Evolutionary conservation across 257 asterid genomes (phyloP).

Genomic region (Henckelia pumila): DNA sequence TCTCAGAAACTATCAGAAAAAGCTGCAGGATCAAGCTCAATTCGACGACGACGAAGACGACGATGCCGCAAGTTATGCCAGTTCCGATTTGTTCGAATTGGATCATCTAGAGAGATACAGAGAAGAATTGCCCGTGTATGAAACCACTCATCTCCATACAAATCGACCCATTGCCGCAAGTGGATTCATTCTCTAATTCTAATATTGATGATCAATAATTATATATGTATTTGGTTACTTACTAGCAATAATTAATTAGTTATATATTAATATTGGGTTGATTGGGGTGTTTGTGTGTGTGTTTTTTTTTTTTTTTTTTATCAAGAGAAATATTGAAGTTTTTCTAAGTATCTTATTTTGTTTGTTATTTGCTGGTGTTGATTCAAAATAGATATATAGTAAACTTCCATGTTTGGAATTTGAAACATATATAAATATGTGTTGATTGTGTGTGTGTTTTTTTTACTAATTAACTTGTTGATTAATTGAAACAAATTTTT

Average conservation of each 20-base stretch:
- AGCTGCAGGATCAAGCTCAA: conserved; percentile 27
- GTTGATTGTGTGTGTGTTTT: no score
- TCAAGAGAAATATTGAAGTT: not conserved
- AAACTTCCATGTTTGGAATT: no score
- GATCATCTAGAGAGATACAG: conserved; percentile 76
- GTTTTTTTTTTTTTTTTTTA: no score
- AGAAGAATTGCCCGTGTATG: conserved; percentile 80
- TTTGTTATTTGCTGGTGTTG: not conserved
- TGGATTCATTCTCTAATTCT: conserved; percentile 47
- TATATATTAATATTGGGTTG: not conserved
- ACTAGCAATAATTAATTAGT: not conserved
- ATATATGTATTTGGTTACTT: not conserved
- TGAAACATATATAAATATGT: no score
- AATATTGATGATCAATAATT: not conserved
- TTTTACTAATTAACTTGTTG: no score
- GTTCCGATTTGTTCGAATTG: conserved; percentile 83
- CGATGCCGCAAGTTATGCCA: conserved; percentile 69
- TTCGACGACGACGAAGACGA: conserved; percentile 41
- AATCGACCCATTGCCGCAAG: conserved; percentile 33
- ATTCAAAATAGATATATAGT: no score
- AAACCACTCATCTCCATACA: conserved; percentile 50
- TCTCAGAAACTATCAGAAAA: conserved; percentile 54
- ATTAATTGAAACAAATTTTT: no score
- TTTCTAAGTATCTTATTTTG: no score
- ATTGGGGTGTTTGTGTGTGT: not conserved